Evolutionary conservation across 2,329 filamentous ascomycete genomes (phyloP), one percentile per base, ranked within the genome.

Genomic region (Hypoxylon sp.): DNA sequence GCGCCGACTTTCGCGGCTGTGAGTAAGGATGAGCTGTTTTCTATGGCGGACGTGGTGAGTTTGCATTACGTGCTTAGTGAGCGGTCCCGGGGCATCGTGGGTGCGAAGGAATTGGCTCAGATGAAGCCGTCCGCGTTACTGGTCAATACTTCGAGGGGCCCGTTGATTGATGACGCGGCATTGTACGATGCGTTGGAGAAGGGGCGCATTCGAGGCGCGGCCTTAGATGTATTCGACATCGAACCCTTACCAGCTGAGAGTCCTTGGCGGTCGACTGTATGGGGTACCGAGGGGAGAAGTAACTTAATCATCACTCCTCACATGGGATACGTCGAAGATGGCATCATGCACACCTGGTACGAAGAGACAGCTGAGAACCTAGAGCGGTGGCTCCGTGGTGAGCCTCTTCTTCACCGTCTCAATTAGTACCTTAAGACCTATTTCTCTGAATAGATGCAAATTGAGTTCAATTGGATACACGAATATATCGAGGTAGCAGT

Each of bases 111-210:
- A 60, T 74, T 93, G 61, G 80, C 63, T 1, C 77, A 79, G 58
- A 89, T 93, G 88, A 91, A 91, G 79, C 70, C 75, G 7, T 81
- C 77, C 2, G 85, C 87, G 0, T 76, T 94, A 9, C 79, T 95
- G 27, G 81, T 94, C 55, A 94, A 95, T 76, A 92, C 91, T 0
- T 90, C 89, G 5, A 81, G 91, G 1, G 91, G 90, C 0, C 88
- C 90, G 1, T 76, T 94, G 23, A 83, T 94, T 4, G 87, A 91
- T 54, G 89, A 94, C 74, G 74, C 78, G 4, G 90, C 88, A 3
- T 75, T 94, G 64, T 77, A 91, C 29, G 82, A 86, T 19, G 82
- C 83, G 2, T 75, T 93, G 67, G 82, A 85, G 54, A 72, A 78
- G 2, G 90, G 90, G 0, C 74, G 71, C 3, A 93, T 94, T 72